Evolutionary conservation across 2,329 filamentous ascomycete genomes (phyloP), one percentile per base, ranked within the genome.

Genomic region (Talaromyces funiculosus): DNA sequence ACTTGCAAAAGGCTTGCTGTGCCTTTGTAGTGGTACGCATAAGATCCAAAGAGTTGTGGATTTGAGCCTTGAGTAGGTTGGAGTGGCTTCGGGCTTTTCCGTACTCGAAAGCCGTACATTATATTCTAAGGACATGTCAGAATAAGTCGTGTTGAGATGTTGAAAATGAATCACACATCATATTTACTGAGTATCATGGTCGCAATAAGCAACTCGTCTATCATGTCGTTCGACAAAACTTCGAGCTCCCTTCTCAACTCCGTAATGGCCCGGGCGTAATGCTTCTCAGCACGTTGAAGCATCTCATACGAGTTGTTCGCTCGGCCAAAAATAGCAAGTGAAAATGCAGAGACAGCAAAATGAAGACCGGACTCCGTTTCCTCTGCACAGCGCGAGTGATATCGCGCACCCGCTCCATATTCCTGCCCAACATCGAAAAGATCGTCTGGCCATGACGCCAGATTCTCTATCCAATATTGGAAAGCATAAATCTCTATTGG

Each of bases 171-270:
- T 31, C 59, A 22, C 16, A 64, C 65, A 49, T 67, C 65, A 22
- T 68, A 69, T 20, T 45, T 64, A 9, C 40, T 61, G 61, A 69
- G 62, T 18, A 69, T 45, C 63, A 67, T 62, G n/a, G 62, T 67
- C 1, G 67, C 62, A 9, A 67, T 61, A 7, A 69, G 60, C 9
- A 68, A 53, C 14, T 64, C 62, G 33, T 68, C 66, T 22, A 69
- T 64, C 9, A 20, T 64, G 38, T 67, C 62, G 53, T 63, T 62
- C 7, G 59, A 62, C 16, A 65, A 35, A 1, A 37, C 56, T 20
- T 47, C 38, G 20, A 69, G 64, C 22, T 67, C 65, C 16, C 60
- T 53, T 22, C 63, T 62, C 3, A 65, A 64, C 16, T 57, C 57
- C 18, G 58, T 53, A 18, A 68, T 55, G 42, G 54, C n/a, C 59